Evolutionary conservation across 129 eudicot species (phyloP).

Genomic region (Gnaphalium uliginosum): DNA sequence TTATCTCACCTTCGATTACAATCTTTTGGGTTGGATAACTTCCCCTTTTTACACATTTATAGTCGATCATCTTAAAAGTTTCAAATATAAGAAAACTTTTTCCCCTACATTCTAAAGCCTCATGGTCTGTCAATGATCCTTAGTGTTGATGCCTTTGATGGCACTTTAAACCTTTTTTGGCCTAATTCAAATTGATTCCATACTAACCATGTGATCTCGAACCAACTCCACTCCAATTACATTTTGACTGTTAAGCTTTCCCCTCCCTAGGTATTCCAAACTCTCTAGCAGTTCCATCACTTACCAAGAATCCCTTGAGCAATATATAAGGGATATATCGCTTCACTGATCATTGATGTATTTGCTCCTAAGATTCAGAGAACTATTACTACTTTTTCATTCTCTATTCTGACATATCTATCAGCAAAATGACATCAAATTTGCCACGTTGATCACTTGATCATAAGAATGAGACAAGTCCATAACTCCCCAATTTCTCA

Average conservation of each 20-base stretch:
- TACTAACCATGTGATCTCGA: background rate
- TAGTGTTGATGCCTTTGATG: background rate
- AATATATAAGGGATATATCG: background rate
- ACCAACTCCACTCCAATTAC: background rate
- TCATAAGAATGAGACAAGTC: too few species aligned
- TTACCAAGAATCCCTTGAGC: background rate
- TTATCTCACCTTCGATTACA: background rate
- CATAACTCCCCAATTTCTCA: too few species aligned
- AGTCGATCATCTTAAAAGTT: background rate
- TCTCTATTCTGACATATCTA: background rate
- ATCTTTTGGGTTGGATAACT: background rate
- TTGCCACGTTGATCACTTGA: background rate
- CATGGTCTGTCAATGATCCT: background rate
- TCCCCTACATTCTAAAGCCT: background rate
- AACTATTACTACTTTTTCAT: background rate
- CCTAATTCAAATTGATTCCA: background rate
- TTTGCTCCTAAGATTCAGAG: background rate
- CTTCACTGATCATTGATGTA: background rate
- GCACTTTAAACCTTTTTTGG: background rate
- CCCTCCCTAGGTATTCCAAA: background rate
- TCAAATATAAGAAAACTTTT: background rate
- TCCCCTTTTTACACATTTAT: background rate
- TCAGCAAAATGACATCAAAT: background rate
- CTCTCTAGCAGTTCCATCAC: too few species aligned
- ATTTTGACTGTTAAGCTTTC: background rate